Evolutionary conservation across 2,329 filamentous ascomycete genomes (phyloP), one percentile per base, ranked within the genome.

Genomic region (Monilinia aucupariae): DNA sequence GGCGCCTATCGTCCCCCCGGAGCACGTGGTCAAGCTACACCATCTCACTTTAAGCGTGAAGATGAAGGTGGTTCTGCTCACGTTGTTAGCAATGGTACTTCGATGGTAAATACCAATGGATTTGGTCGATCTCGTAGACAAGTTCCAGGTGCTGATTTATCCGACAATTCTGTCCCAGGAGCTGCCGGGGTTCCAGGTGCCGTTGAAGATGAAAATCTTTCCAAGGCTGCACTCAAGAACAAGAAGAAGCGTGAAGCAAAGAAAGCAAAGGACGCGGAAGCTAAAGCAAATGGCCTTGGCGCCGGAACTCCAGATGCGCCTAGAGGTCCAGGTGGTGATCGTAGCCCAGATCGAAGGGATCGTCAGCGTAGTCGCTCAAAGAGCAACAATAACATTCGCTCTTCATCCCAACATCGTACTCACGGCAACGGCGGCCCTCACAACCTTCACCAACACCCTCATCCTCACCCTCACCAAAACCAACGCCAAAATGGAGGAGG

Each of bases 221-320:
- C 90, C 66, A 96, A 94, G 79, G 85, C 89, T 61, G 92, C 90
- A 15, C 80, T 91, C 70, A 97, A 97, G 83, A 97, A 97, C 79
- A 97, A 97, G 85, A 97, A 97, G 85, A 97, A 97, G 84, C 85
- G 94, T 52, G 88, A 90, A 69, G 90, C 90, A 69, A 97, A 96
- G 82, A 97, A 97, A 78, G 84, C 85, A 59, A 94, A 92, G 74
- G 92, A 94, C 53, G 83, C 81, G 7, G 90, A 91, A 22, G 85
- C 84, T 56, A 87, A 86, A 69, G 78, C 79, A 51, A 70, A 74
- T 62, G 77, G 79, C 64, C 73, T 76, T 77, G 60, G 60, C 25
- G 66, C 74, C 9, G 65, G 68, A 15, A 56, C 66, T 8, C 55
- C 65, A 15, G 68, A 71, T 59, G 68, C 63, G 20, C 64, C 67